These are phyloP conservation scores for Fraxinus sp. DNA, from an alignment of 305 asterid species.

Conservation along the genomic window DNA sequence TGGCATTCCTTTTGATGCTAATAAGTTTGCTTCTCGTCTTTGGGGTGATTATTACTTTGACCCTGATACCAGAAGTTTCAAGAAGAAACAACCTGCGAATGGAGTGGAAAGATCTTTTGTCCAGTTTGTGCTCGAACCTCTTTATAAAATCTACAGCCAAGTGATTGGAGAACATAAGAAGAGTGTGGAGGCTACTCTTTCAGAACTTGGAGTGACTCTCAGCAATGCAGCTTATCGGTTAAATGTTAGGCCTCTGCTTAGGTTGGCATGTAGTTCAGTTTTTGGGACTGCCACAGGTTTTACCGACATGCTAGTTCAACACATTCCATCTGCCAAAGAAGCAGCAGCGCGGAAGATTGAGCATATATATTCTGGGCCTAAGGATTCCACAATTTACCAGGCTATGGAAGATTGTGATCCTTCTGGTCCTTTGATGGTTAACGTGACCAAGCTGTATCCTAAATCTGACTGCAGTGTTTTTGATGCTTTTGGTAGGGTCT, in stretches of 20 bases:
- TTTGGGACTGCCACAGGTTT: conserved; percentile 96
- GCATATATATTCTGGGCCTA: conserved; percentile 83
- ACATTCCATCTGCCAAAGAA: conserved; percentile 94
- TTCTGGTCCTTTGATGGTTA: conserved; percentile 88
- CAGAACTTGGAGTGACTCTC: conserved; percentile 85
- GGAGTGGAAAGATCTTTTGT: conserved; percentile 94
- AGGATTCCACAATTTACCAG: conserved; percentile 65
- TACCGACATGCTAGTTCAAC: conserved; percentile 95
- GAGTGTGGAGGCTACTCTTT: conserved; percentile 89
- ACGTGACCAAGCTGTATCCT: conserved; percentile 86
- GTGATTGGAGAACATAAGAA: conserved; percentile 97
- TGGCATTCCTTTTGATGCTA: conserved; percentile 88
- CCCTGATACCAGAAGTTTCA: conserved; percentile 68
- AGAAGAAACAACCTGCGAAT: conserved; percentile 77
- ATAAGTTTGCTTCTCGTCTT: conserved; percentile 84
- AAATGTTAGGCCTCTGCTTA: conserved; percentile 85
- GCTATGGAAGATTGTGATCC: conserved; percentile 88
- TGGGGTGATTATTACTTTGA: conserved; percentile 97
- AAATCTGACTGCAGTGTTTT: conserved; percentile 94
- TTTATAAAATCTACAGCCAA: conserved; percentile 90
- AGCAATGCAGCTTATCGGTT: conserved; percentile 88
- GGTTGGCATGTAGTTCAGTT: conserved; percentile 91
- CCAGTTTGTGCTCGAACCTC: conserved; percentile 94
- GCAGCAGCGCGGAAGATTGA: conserved; percentile 81
- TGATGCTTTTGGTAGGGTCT: conserved; percentile 97